Evolutionary conservation across 805 yeast genomes (phyloP).

Genomic region (Kuraishia molischiana): DNA sequence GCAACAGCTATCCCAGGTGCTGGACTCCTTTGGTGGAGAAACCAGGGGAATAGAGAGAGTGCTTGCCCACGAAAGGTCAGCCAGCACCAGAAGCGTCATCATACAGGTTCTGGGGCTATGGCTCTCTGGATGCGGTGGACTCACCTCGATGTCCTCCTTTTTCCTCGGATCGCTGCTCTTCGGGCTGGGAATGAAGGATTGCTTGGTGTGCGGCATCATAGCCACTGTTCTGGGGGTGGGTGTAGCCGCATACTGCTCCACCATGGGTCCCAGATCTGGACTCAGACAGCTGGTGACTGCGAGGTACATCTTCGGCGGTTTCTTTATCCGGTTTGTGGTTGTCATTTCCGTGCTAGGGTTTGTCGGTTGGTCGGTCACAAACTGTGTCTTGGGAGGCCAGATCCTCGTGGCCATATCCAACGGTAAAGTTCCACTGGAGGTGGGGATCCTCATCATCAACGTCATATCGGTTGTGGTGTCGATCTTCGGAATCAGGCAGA

Average conservation of each 20-base stretch:
- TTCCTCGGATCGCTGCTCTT: constrained; percentile 67
- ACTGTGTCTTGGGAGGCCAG: constrained; percentile 83
- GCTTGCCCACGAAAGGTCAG: constrained; percentile 42
- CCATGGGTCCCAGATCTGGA: constrained; percentile 88
- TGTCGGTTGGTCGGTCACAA: constrained; percentile 92
- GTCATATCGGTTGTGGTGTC: constrained; percentile 56
- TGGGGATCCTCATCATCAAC: constrained; percentile 68
- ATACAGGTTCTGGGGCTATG: constrained; percentile 60
- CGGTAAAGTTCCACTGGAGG: constrained; percentile 57
- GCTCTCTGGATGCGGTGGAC: constrained; percentile 79
- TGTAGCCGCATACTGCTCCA: constrained; percentile 74
- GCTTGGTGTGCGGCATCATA: constrained; percentile 50
- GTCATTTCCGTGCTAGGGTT: constrained; percentile 66
- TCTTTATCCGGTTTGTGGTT: constrained; percentile 70
- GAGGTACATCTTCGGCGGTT: constrained; percentile 76
- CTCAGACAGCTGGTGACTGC: constrained; percentile 83
- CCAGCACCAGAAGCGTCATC: constrained; percentile 7
- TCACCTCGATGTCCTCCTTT: constrained; percentile 84
- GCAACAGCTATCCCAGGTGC: constrained; percentile 14
- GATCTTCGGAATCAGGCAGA: constrained; percentile 67
- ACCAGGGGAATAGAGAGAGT: constrained; percentile 73
- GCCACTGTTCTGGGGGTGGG: constrained; percentile 63
- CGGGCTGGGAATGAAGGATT: constrained; percentile 57
- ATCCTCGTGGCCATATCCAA: constrained; percentile 57
- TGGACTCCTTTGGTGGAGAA: constrained; percentile 60